phyloP scores from a whole-genome alignment of 129 eudicot species.

The Flaveria brownii region DNA sequence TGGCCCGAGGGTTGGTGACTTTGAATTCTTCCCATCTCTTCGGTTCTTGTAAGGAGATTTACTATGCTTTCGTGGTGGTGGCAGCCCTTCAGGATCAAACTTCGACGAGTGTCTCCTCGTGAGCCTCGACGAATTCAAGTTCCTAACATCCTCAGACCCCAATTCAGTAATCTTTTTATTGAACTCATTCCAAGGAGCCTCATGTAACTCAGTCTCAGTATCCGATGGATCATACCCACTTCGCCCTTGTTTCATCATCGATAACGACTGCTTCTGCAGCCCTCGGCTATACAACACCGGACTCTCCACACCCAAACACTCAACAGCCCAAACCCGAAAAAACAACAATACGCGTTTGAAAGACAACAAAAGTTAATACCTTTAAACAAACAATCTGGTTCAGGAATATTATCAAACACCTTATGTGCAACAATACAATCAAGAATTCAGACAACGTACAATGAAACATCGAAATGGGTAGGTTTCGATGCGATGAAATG shows the following conservation, averaged over 20 bases:
- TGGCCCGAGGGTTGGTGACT: conserved; percentile 35
- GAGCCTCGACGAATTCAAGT: conserved; percentile 32
- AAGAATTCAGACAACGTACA: conserved; percentile 8
- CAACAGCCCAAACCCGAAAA: not conserved
- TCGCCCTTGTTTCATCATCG: conserved; percentile 39
- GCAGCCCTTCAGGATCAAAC: conserved; percentile 44
- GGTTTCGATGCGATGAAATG: conserved; percentile 22
- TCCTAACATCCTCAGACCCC: conserved; percentile 31
- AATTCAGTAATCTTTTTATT: conserved; percentile 29
- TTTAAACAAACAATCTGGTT: conserved; percentile 26
- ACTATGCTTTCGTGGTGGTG: conserved; percentile 55
- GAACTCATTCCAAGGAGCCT: conserved; percentile 40
- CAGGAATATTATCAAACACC: conserved; percentile 35
- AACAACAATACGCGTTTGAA: not conserved
- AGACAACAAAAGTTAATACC: no score
- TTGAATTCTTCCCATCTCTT: conserved; percentile 40
- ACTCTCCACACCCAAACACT: conserved; percentile 44
- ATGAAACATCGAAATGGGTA: conserved; percentile 15
- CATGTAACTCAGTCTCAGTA: conserved; percentile 56
- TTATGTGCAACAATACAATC: conserved; percentile 19
- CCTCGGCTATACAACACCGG: conserved; percentile 42
- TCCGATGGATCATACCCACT: conserved; percentile 84
- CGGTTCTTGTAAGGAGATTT: conserved; percentile 54
- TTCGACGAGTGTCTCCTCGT: conserved; percentile 39
- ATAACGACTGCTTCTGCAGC: conserved; percentile 29